Percentiles rank a stretch among this genome's conserved stretches.
phyloP scores from a whole-genome alignment of 2,329 filamentous ascomycete genomes.

The Apiospora rasikravindrae region DNA sequence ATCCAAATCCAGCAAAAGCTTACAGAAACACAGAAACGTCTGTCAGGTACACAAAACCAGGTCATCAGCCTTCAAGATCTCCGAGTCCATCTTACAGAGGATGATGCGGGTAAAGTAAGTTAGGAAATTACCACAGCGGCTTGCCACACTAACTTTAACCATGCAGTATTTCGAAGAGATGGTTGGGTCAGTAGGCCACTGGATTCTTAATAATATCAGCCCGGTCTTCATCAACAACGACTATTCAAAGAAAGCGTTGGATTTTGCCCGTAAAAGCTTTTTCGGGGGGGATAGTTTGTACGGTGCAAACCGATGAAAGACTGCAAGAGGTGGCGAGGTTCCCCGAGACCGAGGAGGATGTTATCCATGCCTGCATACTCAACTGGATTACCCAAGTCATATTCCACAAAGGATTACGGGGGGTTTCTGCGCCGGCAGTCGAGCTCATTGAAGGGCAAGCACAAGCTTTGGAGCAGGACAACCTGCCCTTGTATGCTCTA shows the following conservation, averaged over 20 bases:
- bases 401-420: background rate
- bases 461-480: background rate
- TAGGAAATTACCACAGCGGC: background rate
- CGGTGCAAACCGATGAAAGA: background rate
- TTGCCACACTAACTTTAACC: background rate
- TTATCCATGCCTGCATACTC: background rate
- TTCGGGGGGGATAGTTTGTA: background rate
- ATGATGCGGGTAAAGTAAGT: background rate
- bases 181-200: background rate
- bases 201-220: background rate
- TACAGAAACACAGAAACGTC: background rate
- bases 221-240: background rate
- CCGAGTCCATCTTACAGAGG: background rate
- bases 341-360: background rate
- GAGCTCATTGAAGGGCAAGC: background rate
- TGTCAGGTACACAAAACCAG: background rate
- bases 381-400: background rate
- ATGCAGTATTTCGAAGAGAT: background rate
- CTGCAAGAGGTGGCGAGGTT: background rate
- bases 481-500: background rate
- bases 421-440: rapidly evolving
- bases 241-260: background rate
- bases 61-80: background rate
- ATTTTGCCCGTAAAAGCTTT: background rate
- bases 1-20: background rate